Evolutionary conservation across 2,329 filamentous ascomycete genomes (phyloP).

Genomic region (Penicillium sp.): DNA sequence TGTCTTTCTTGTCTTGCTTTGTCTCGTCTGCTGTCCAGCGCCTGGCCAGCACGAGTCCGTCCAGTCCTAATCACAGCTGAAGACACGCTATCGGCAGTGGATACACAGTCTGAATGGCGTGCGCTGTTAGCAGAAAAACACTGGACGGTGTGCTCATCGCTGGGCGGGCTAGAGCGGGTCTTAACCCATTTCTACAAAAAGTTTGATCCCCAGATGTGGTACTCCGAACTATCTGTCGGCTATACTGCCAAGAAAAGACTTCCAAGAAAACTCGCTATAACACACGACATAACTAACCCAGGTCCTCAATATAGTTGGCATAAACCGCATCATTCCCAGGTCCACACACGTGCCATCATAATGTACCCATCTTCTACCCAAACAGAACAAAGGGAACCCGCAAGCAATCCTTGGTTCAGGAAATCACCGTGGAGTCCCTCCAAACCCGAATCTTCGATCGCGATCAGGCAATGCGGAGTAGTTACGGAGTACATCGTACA

Average conservation of each 20-base stretch:
- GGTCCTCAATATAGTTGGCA: background rate
- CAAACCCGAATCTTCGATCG: background rate
- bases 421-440: slow-evolving; percentile 1
- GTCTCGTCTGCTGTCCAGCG: background rate
- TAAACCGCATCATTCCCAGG: background rate
- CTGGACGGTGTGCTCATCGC: background rate
- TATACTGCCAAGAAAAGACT: background rate
- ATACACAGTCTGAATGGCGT: background rate
- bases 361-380: background rate
- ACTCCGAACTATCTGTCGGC: background rate
- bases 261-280: background rate
- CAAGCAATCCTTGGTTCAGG: background rate
- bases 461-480: background rate
- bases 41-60: background rate
- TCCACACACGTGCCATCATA: background rate
- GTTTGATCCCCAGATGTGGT: background rate
- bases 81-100: background rate
- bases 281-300: background rate
- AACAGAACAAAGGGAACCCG: background rate
- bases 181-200: background rate
- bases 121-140: background rate
- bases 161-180: slow-evolving; percentile 1
- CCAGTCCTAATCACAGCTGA: background rate
- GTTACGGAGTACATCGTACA: background rate
- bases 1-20: background rate